phyloP scores from a whole-genome alignment of 1,284 basidiomycete genomes.

The Fomitopsis palustris region DNA sequence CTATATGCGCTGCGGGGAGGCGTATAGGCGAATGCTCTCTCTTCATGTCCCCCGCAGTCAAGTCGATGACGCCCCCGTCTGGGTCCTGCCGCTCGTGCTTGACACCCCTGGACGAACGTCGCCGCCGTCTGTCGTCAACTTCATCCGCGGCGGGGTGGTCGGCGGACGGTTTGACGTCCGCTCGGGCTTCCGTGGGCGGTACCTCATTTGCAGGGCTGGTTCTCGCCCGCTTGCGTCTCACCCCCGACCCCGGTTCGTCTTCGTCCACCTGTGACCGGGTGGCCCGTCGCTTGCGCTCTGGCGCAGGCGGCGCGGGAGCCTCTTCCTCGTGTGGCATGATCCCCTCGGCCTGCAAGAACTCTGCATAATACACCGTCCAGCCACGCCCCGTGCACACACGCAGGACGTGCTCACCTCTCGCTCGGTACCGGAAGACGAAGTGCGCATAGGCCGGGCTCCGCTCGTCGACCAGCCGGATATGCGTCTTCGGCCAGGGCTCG shows the following conservation, averaged over 20 bases:
- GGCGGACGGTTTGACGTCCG: not conserved
- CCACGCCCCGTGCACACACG: not conserved
- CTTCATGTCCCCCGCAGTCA: not conserved
- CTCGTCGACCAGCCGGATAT: not conserved
- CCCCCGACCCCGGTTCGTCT: not conserved
- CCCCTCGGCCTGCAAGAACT: conserved; percentile 4
- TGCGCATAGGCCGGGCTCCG: not conserved
- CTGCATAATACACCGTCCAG: not conserved
- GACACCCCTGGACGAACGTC: not conserved
- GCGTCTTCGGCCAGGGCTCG: not conserved
- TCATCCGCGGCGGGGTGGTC: not conserved
- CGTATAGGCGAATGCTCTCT: not conserved
- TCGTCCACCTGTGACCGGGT: not conserved
- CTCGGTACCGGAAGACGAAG: conserved; percentile 10
- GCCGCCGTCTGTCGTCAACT: no score
- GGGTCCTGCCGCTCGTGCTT: not conserved
- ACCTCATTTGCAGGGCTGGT: not conserved
- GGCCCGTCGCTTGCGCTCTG: not conserved
- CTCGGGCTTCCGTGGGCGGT: not conserved
- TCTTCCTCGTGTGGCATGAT: not conserved
- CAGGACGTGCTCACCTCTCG: not conserved
- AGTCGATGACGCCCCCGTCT: not conserved
- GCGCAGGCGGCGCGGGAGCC: no score
- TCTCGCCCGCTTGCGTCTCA: not conserved
- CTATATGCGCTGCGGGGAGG: not conserved